Conservation (phyloP, 2,329 filamentous ascomycete genomes). For the Trichoderma aggressivum region DNA sequence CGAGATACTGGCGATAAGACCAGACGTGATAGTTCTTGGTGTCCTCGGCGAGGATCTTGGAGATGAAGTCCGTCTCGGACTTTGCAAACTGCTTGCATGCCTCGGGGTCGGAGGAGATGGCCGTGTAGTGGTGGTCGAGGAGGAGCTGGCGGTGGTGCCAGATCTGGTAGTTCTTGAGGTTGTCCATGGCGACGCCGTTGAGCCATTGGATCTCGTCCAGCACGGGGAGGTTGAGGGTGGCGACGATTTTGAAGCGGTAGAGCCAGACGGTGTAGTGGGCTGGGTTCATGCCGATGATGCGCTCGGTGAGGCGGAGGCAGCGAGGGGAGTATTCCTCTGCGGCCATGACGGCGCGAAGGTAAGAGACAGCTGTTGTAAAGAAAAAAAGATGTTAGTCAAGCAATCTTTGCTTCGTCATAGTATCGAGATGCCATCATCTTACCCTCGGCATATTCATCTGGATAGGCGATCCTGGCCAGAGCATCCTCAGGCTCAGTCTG, state of each 20-base stretch:
- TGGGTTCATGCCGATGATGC: slow-evolving; percentile 89
- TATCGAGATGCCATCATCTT: slow-evolving; percentile 22
- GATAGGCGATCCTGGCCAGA: slow-evolving; percentile 89
- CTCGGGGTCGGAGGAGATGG: slow-evolving; percentile 51
- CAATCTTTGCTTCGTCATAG: background rate
- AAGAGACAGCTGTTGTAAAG: slow-evolving; percentile 67
- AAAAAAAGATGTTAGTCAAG: background rate
- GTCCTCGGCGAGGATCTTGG: slow-evolving; percentile 76
- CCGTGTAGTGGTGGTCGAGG: slow-evolving; percentile 54
- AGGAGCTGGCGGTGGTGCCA: slow-evolving; percentile 75
- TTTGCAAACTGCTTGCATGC: slow-evolving; percentile 55
- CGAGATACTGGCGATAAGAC: slow-evolving; percentile 80
- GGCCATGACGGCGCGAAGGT: slow-evolving; percentile 91
- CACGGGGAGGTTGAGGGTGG: slow-evolving; percentile 62
- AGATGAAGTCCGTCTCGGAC: slow-evolving; percentile 73
- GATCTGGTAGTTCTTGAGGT: slow-evolving; percentile 99
- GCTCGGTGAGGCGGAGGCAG: slow-evolving; percentile 76
- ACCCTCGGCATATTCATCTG: slow-evolving; percentile 82
- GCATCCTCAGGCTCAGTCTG: slow-evolving; percentile 80
- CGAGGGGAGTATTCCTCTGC: slow-evolving; percentile 77
- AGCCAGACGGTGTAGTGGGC: slow-evolving; percentile 99
- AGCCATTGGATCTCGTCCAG: slow-evolving; percentile 79
- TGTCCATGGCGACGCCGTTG: slow-evolving; percentile 73
- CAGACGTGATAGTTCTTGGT: slow-evolving; percentile 99
- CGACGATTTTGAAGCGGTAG: slow-evolving; percentile 79